Evolutionary conservation across 2,329 filamentous ascomycete genomes (phyloP).

Genomic region (Alternaria rosae): DNA sequence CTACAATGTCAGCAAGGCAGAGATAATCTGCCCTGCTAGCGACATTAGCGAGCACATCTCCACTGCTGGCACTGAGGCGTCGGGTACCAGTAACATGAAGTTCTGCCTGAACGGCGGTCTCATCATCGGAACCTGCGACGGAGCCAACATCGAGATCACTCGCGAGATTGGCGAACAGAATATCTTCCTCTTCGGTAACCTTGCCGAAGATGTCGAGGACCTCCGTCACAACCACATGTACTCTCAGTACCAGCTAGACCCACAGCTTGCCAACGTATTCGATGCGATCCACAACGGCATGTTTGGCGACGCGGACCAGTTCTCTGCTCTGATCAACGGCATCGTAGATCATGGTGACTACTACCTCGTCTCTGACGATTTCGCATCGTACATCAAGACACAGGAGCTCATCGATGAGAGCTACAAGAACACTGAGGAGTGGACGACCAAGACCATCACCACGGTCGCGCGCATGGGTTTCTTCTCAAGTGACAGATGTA

Average conservation of each 20-base stretch:
- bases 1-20: constrained; percentile 99
- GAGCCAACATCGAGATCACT: constrained; percentile 98
- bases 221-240: constrained; percentile 91
- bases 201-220: constrained; percentile 95
- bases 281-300: constrained; percentile 77
- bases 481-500: constrained; percentile 93
- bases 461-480: constrained; percentile 95
- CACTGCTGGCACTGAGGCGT: constrained; percentile 89
- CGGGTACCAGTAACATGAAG: constrained; percentile 98
- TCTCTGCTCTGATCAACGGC: constrained; percentile 81
- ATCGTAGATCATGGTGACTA: constrained; percentile 95
- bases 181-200: constrained; percentile 97
- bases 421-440: constrained; percentile 90
- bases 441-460: constrained; percentile 88
- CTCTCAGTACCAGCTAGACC: constrained; percentile 77
- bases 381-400: constrained; percentile 91
- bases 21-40: constrained; percentile 92
- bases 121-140: constrained; percentile 97
- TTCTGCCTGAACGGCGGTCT: constrained; percentile 97
- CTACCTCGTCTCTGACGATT: constrained; percentile 97
- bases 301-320: constrained; percentile 81
- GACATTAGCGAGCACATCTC: constrained; percentile 99
- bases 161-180: constrained; percentile 96
- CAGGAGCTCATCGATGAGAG: constrained; percentile 90
- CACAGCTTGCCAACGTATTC: constrained; percentile 81